Percentiles rank a stretch among this genome's conserved stretches.
These are phyloP conservation scores for Russula sp. DNA, from an alignment of 768 basidiomycete genomes.

Conservation along the genomic window DNA sequence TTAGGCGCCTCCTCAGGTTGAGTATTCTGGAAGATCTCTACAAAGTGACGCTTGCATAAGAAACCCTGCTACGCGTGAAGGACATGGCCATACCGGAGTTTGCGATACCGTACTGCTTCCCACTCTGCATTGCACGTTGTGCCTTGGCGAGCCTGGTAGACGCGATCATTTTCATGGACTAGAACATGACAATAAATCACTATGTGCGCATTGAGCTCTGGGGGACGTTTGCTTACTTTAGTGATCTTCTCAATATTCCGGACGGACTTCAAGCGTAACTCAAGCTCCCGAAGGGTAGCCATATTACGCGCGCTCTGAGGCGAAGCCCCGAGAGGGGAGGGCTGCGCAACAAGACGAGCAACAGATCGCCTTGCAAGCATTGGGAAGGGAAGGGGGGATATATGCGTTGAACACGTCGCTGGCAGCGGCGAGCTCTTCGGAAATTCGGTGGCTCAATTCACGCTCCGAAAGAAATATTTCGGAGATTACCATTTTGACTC, in stretches of 20 bases:
- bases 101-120: conserved; percentile 90
- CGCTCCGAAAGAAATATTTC: conserved; percentile 23
- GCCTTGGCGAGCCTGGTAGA: conserved; percentile 96
- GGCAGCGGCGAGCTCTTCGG: conserved; percentile 20
- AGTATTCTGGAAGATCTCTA: conserved; percentile 87
- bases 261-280: conserved; percentile 93
- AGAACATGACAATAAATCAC: conserved; percentile 20
- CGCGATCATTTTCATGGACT: conserved; percentile 99
- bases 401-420: conserved; percentile 30
- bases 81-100: conserved; percentile 65
- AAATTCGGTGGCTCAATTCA: conserved; percentile 17
- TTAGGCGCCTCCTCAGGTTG: conserved; percentile 63
- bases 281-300: conserved; percentile 98
- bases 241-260: conserved; percentile 99
- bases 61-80: conserved; percentile 1
- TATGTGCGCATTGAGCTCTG: background rate
- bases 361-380: conserved; percentile 54
- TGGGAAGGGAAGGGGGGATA: conserved; percentile 11
- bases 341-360: conserved; percentile 44
- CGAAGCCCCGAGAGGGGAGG: conserved; percentile 41
- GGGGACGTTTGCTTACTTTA: conserved; percentile 57
- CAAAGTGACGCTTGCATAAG: conserved; percentile 9
- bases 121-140: conserved; percentile 86
- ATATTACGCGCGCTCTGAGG: conserved; percentile 69
- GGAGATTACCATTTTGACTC: conserved; percentile 19